Conservation (phyloP, 257 asterid species). For the Galeopsis tetrahit region DNA sequence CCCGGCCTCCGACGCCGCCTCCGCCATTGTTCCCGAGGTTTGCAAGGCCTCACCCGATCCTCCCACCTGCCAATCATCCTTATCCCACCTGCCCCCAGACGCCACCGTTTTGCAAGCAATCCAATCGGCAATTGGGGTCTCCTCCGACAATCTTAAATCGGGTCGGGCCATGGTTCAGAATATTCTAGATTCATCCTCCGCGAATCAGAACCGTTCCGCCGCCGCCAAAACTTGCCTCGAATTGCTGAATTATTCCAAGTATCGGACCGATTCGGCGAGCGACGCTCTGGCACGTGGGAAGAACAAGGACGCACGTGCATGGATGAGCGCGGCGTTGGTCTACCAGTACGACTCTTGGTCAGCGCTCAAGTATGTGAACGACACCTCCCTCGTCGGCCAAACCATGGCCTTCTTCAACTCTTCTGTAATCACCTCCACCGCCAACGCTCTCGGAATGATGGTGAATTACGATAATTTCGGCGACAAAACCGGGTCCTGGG, state of each 20-base stretch:
- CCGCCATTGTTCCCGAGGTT: slow-evolving; percentile 7
- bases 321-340: slow-evolving; percentile 63
- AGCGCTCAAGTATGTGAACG: slow-evolving; percentile 61
- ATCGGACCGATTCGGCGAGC: slow-evolving; percentile 36
- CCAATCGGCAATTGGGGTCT: slow-evolving; percentile 49
- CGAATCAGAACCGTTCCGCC: slow-evolving; percentile 48
- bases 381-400: slow-evolving; percentile 46
- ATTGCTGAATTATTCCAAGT: slow-evolving; percentile 44
- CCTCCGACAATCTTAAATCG: slow-evolving; percentile 37
- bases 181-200: slow-evolving; percentile 40
- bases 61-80: slow-evolving; percentile 38
- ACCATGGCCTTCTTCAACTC: slow-evolving; percentile 54
- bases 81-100: slow-evolving; percentile 37
- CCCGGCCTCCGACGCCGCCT: neutral
- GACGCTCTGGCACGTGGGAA: slow-evolving; percentile 39
- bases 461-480: slow-evolving; percentile 55
- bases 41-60: slow-evolving; percentile 58
- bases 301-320: slow-evolving; percentile 68
- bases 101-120: slow-evolving; percentile 43
- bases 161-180: slow-evolving; percentile 48
- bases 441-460: slow-evolving; percentile 62
- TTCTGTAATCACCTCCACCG: slow-evolving; percentile 42
- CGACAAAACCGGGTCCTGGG: slow-evolving; percentile 52
- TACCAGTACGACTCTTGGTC: slow-evolving; percentile 66
- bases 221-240: slow-evolving; percentile 56